phyloP scores from a whole-genome alignment of 2,329 filamentous ascomycete species.

The Didymella sp. region DNA sequence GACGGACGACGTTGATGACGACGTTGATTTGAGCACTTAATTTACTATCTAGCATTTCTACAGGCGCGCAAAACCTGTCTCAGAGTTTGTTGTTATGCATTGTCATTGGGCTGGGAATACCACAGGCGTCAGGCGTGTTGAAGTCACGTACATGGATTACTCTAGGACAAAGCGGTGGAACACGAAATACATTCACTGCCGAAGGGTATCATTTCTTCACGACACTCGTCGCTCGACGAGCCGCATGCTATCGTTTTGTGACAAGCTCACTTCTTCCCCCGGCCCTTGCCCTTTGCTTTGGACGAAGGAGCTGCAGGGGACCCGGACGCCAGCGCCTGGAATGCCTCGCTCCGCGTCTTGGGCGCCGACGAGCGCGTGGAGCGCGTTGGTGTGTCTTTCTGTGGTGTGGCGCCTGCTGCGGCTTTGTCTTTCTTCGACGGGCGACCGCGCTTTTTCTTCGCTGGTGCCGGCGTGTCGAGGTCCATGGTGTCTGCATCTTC shows the following conservation, averaged over 20 bases:
- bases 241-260: too few species aligned
- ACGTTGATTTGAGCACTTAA: background rate
- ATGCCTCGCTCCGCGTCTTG: background rate
- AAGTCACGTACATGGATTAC: background rate
- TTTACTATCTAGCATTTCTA: constrained; percentile 4
- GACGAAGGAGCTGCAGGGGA: background rate
- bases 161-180: background rate
- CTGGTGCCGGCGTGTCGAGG: background rate
- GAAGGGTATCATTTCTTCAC: background rate
- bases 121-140: constrained; percentile 11
- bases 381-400: constrained; percentile 23
- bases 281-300: constrained; percentile 21
- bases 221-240: too few species aligned
- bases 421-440: constrained; percentile 11
- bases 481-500: background rate
- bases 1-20: constrained; percentile 13
- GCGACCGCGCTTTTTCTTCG: constrained; percentile 20
- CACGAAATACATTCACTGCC: background rate
- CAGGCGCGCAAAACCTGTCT: constrained; percentile 4
- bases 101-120: constrained; percentile 13
- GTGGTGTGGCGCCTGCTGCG: background rate
- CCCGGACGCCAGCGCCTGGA: background rate
- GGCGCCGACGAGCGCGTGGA: constrained; percentile 16
- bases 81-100: background rate
- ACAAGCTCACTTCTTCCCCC: background rate